Base-by-base conservation (phyloP, 768 basidiomycete genomes). In the Tulasnella sp. region DNA sequence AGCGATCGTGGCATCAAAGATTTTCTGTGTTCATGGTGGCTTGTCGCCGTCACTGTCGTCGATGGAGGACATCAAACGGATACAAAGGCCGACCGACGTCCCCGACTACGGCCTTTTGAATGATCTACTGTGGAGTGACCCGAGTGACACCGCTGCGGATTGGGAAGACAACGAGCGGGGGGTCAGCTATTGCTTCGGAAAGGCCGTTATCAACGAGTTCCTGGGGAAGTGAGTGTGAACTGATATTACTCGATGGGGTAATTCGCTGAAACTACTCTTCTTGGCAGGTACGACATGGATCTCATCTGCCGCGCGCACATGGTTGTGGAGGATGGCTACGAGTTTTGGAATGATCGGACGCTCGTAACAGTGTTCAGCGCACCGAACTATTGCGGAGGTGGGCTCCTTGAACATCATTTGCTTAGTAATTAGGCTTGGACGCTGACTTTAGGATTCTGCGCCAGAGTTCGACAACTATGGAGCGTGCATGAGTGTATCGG, bases 91-190 rank as follows among this genome's bases (percentile, higher is more conserved):
- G 34, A 98, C 98, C 28, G 98, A 99, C 85, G 98, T 99, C 37
- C 98, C 98, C 28, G 98, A 99, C 87, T 99, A 96, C 84, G 98
- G 98, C 58, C 90, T 99, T 31, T 89, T 99, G 81, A 99, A 99
- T 84, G 98, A 99, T 87, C 89, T 99, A 37, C 88, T 99, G 77
- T 99, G 98, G 98, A 96, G 94, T 40, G 98, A 99, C 87, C 98
- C 98, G 54, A 96, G 95, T 60, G 98, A 99, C 85, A 98, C 97
- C 16, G 97, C 98, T 24, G 85, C 95, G 76, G 98, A 99, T 85
- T 99, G 98, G 98, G 98, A 99, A 87, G 98, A 99, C 86, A 99
- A 99, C 86, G 98, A 99, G 86, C 90, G 98, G 77, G 98, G 98
- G 24, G 98, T 99, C 81, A 98, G 96, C 85, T 99, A 97, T 88